A percentile compares a stretch with the other conserved stretches of the same genome.
Conservation (phyloP, 208 protist genomes). For the Crithidia bombi region DNA sequence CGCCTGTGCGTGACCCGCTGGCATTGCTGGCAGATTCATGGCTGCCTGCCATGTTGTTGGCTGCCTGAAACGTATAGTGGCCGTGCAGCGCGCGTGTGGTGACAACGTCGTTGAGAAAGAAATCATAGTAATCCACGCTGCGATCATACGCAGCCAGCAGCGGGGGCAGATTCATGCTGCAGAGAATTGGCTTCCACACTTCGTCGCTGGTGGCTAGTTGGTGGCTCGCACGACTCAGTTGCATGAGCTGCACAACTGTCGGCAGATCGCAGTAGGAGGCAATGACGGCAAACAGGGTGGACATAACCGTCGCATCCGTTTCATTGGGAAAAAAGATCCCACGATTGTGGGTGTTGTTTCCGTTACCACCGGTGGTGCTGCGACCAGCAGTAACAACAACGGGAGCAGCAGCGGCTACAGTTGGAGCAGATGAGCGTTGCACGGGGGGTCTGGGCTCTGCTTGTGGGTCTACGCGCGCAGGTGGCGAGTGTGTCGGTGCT, state of each 20-base stretch:
- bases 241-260: slow-evolving; percentile 51
- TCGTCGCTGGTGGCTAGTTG: slow-evolving; percentile 41
- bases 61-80: slow-evolving; percentile 61
- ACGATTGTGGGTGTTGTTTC: neutral
- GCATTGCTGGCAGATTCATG: slow-evolving; percentile 16
- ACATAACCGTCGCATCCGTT: neutral
- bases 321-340: slow-evolving; percentile 19
- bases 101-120: slow-evolving; percentile 70
- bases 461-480: slow-evolving; percentile 6
- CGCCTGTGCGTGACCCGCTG: slow-evolving; percentile 7
- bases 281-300: slow-evolving; percentile 29
- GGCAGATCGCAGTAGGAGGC: slow-evolving; percentile 49
- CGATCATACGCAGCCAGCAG: slow-evolving; percentile 42
- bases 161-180: slow-evolving; percentile 48
- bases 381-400: neutral
- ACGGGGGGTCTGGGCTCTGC: neutral
- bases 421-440: neutral
- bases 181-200: slow-evolving; percentile 55
- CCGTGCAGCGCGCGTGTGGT: slow-evolving; percentile 71
- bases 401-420: neutral
- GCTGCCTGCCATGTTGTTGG: slow-evolving; percentile 20
- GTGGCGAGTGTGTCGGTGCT: neutral
- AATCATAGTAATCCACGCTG: slow-evolving; percentile 48
- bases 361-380: neutral
- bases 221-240: slow-evolving; percentile 40